phyloP scores from a whole-genome alignment of 2,329 filamentous ascomycete genomes.

The Diplodia corticola region DNA sequence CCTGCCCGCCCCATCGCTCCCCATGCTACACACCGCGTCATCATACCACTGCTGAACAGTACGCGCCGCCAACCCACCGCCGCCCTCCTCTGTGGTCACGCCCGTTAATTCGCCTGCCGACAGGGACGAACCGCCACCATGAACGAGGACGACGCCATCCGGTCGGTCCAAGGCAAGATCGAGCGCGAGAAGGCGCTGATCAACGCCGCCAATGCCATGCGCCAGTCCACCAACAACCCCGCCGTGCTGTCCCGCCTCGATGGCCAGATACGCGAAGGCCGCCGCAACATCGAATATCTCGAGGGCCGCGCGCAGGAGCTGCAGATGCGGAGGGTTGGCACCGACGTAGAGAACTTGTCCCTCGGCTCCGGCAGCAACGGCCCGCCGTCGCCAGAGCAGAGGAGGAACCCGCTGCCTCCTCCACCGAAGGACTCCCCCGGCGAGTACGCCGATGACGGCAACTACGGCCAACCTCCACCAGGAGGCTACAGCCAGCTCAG shows the following conservation, averaged over 20 bases:
- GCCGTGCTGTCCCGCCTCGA: constrained; percentile 87
- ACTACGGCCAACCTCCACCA: constrained; percentile 60
- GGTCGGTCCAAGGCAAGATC: constrained; percentile 93
- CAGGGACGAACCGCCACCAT: constrained; percentile 45
- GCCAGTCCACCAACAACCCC: constrained; percentile 92
- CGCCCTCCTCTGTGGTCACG: neutral
- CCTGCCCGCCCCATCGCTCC: constrained; percentile 5
- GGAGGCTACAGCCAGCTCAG: constrained; percentile 61
- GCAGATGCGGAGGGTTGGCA: constrained; percentile 74
- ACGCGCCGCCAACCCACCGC: constrained; percentile 14
- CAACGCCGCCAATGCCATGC: constrained; percentile 91
- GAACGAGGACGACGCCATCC: constrained; percentile 63
- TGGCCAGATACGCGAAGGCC: constrained; percentile 89
- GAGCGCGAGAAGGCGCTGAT: constrained; percentile 95
- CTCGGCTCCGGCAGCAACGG: constrained; percentile 53
- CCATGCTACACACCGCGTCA: constrained; percentile 21
- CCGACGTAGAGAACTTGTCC: constrained; percentile 67
- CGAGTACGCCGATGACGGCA: constrained; percentile 58
- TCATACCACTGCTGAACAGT: constrained; percentile 21
- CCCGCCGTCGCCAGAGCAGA: constrained; percentile 37
- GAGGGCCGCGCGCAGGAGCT: constrained; percentile 89
- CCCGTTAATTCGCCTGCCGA: neutral
- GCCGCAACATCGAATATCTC: constrained; percentile 91
- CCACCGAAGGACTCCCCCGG: constrained; percentile 70
- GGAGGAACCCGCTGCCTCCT: constrained; percentile 50